phyloP scores from a whole-genome alignment of 2,329 filamentous ascomycete species.

The Diplodia scrobiculata region DNA sequence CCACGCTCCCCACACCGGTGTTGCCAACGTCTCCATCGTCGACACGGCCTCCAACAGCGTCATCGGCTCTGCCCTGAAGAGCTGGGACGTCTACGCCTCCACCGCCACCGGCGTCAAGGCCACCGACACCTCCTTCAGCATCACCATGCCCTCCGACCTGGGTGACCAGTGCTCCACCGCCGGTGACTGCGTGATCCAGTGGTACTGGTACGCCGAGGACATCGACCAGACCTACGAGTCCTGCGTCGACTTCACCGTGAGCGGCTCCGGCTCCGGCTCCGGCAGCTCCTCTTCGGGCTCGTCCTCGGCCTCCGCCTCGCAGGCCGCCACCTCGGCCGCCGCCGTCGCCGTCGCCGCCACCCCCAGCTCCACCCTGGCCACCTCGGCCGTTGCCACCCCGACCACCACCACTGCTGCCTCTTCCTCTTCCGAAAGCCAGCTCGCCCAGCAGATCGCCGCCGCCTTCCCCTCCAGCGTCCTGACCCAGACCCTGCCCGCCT shows the following conservation, averaged over 20 bases:
- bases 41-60: slow-evolving; percentile 56
- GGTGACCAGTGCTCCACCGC: slow-evolving; percentile 51
- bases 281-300: slow-evolving; percentile 36
- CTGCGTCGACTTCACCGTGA: slow-evolving; percentile 62
- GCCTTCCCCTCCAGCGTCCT: slow-evolving; percentile 23
- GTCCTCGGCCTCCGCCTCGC: slow-evolving; percentile 27
- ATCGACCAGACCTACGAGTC: slow-evolving; percentile 65
- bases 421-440: slow-evolving; percentile 8
- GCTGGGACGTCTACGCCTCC: slow-evolving; percentile 59
- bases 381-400: slow-evolving; percentile 13
- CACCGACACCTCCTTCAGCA: slow-evolving; percentile 54
- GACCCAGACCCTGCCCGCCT: slow-evolving; percentile 12
- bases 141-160: slow-evolving; percentile 58
- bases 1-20: slow-evolving; percentile 57
- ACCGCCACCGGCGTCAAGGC: slow-evolving; percentile 48
- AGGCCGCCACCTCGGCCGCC: slow-evolving; percentile 11
- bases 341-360: slow-evolving; percentile 7
- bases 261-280: slow-evolving; percentile 40
- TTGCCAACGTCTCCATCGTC: slow-evolving; percentile 62
- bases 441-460: slow-evolving; percentile 10
- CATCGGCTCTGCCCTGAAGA: slow-evolving; percentile 57
- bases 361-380: slow-evolving; percentile 16
- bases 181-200: slow-evolving; percentile 61
- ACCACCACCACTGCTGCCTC: slow-evolving; percentile 14
- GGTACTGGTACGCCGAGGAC: slow-evolving; percentile 61